Conservation (phyloP, 768 basidiomycete genomes). For the Melanogaster broomeanus region DNA sequence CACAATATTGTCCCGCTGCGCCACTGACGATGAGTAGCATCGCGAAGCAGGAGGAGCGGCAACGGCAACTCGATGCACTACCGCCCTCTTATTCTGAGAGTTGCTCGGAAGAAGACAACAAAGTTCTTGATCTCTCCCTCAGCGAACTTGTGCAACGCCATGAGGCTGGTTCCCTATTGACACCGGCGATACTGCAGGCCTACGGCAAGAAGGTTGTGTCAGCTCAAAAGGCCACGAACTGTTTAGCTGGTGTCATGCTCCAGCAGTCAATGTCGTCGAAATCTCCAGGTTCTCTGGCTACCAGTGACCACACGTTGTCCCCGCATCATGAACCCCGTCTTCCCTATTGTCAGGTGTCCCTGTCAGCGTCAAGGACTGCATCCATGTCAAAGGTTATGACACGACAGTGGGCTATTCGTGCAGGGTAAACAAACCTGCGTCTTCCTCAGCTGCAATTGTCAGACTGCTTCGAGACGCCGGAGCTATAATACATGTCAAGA, state of each 20-base stretch:
- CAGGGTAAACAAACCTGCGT: conserved; percentile 35
- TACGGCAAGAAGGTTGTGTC: conserved; percentile 43
- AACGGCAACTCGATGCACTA: conserved; percentile 28
- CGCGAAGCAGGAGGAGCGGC: conserved; percentile 36
- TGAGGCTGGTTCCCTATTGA: conserved; percentile 25
- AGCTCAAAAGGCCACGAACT: conserved; percentile 49
- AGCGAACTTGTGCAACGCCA: conserved; percentile 38
- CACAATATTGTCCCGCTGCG: background rate
- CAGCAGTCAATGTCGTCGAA: conserved; percentile 24
- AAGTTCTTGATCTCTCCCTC: conserved; percentile 38
- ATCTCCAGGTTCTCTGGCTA: conserved; percentile 8
- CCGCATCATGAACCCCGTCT: background rate
- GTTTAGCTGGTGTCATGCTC: conserved; percentile 48
- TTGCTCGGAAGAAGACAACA: conserved; percentile 36
- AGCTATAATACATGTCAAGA: conserved; percentile 43
- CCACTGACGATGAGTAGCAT: conserved; percentile 19
- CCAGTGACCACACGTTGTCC: conserved; percentile 1
- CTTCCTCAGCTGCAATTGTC: conserved; percentile 39
- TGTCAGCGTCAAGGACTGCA: conserved; percentile 50
- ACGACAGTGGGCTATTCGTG: conserved; percentile 46
- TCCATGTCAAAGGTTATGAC: conserved; percentile 47
- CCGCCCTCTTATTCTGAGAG: conserved; percentile 28
- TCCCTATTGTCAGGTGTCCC: conserved; percentile 47
- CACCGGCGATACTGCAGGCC: conserved; percentile 35
- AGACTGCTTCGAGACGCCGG: conserved; percentile 44